phyloP scores from a whole-genome alignment of 345 rosid genomes.

The Boechera retrofracta region DNA sequence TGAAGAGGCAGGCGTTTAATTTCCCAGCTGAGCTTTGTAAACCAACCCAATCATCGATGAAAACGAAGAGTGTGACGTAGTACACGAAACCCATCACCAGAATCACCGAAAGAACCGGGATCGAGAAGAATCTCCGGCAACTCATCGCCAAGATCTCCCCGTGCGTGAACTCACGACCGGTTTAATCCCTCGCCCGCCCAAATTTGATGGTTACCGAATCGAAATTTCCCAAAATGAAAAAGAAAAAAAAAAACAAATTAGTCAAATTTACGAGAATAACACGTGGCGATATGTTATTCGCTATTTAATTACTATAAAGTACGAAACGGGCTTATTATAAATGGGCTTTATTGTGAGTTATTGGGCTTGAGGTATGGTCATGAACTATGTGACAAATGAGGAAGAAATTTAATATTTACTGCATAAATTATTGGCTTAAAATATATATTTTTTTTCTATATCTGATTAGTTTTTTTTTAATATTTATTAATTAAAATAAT shows the following conservation, averaged over 20 bases:
- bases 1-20: conserved; percentile 55
- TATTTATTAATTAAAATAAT: no score
- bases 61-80: conserved; percentile 57
- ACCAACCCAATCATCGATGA: conserved; percentile 62
- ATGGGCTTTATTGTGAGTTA: background rate
- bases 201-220: conserved; percentile 22
- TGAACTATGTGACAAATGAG: background rate
- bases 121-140: conserved; percentile 56
- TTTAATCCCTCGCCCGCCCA: conserved; percentile 29
- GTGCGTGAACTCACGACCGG: conserved; percentile 15
- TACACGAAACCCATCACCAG: conserved; percentile 58
- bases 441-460: no score
- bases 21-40: conserved; percentile 63
- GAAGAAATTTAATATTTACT: background rate
- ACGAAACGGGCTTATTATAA: background rate
- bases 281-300: conserved; percentile 21
- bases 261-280: background rate
- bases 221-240: background rate
- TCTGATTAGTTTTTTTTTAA: no score
- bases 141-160: conserved; percentile 50
- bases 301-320: background rate
- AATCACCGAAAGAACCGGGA: conserved; percentile 59
- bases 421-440: background rate
- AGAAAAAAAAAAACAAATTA: background rate
- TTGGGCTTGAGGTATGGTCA: conserved; percentile 12